phyloP scores from a whole-genome alignment of 2,329 filamentous ascomycete genomes.

The Paecilomyces variotii region DNA sequence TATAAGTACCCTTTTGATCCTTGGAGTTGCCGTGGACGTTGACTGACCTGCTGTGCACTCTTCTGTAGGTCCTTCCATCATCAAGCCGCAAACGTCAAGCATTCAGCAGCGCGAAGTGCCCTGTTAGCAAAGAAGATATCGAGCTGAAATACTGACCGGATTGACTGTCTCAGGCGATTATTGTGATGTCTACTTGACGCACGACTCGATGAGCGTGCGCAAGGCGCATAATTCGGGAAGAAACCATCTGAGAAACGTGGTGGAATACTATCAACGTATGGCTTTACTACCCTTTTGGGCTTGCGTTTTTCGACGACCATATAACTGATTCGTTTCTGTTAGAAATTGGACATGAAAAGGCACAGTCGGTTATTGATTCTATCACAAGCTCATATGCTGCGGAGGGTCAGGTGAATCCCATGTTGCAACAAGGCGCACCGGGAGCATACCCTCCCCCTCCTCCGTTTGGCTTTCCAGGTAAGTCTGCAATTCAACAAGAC shows the following conservation, averaged over 20 bases:
- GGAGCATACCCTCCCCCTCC: constrained; percentile 43
- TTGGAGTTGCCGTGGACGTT: constrained; percentile 1
- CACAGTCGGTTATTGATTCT: constrained; percentile 94
- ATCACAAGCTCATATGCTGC: constrained; percentile 94
- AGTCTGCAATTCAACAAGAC: constrained; percentile 10
- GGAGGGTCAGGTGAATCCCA: constrained; percentile 86
- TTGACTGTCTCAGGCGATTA: constrained; percentile 62
- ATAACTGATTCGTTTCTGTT: constrained; percentile 4
- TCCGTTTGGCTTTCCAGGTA: constrained; percentile 58
- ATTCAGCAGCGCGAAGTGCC: constrained; percentile 7
- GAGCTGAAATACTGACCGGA: constrained; percentile 13
- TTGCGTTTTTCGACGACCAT: neutral
- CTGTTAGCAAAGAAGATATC: constrained; percentile 1
- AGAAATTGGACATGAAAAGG: constrained; percentile 98
- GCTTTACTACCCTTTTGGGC: constrained; percentile 6
- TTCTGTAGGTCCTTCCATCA: constrained; percentile 51
- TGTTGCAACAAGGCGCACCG: constrained; percentile 58
- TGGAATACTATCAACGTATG: constrained; percentile 94
- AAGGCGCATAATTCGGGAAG: constrained; percentile 96
- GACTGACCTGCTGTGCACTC: constrained; percentile 48
- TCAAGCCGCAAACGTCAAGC: neutral
- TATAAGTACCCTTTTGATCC: constrained; percentile 52
- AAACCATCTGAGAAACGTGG: constrained; percentile 94
- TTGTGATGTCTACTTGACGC: constrained; percentile 99
- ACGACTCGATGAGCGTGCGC: constrained; percentile 99